Evolutionary conservation across 345 rosid species (phyloP).

Genomic region (Psidium friedrichsthalianum): DNA sequence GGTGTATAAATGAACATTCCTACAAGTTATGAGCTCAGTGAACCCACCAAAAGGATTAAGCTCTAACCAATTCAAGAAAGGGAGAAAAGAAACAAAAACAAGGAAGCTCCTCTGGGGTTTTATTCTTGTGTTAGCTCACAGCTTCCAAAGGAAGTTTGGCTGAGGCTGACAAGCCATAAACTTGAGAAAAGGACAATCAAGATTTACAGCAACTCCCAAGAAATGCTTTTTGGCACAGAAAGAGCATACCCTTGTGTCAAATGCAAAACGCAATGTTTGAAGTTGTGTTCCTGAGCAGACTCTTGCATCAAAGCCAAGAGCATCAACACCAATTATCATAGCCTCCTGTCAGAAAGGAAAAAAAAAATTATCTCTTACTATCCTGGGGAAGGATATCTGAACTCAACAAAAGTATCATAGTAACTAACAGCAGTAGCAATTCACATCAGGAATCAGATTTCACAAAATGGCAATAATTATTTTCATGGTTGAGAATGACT

Average conservation of each 20-base stretch:
- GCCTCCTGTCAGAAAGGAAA: conserved; percentile 48
- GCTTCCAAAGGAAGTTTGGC: not conserved
- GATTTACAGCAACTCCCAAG: not conserved
- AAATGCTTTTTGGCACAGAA: not conserved
- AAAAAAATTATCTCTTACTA: not conserved
- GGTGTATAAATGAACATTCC: not conserved
- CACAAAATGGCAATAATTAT: not conserved
- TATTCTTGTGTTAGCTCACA: not conserved
- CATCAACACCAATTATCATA: conserved; percentile 50
- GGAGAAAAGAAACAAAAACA: not conserved
- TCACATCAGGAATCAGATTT: not conserved
- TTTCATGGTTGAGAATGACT: not conserved
- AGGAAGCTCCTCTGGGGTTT: not conserved
- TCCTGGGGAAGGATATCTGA: not conserved
- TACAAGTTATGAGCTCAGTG: not conserved
- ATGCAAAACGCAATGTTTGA: conserved; percentile 69
- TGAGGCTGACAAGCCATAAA: not conserved
- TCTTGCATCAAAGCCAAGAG: conserved; percentile 75
- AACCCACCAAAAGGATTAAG: not conserved
- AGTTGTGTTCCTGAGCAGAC: conserved; percentile 80
- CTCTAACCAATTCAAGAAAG: not conserved
- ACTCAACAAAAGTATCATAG: not conserved
- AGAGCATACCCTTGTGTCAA: conserved; percentile 48
- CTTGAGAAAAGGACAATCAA: not conserved
- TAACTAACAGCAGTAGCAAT: not conserved